Evolutionary conservation across 106 monocot genomes (phyloP).

Genomic region (Ottelia alismoides): DNA sequence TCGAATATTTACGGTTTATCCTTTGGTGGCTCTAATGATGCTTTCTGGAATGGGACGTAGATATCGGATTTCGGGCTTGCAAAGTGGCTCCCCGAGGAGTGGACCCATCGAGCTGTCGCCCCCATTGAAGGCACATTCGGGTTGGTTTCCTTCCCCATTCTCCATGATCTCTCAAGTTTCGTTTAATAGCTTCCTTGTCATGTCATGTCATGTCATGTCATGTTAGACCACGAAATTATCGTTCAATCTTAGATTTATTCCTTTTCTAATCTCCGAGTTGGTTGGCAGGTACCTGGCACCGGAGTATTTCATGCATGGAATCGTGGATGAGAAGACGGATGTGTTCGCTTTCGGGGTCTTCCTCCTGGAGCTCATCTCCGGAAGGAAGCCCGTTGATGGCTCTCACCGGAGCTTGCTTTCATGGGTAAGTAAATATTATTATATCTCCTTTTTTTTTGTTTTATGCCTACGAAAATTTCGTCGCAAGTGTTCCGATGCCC

Average conservation of each 20-base stretch:
- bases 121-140: constrained; percentile 76
- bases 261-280: no score
- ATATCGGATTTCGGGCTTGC: constrained; percentile 78
- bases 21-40: no score
- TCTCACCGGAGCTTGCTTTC: constrained; percentile 60
- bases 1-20: no score
- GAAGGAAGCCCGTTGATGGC: constrained; percentile 72
- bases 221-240: no score
- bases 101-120: constrained; percentile 51
- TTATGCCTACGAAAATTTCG: no score
- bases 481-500: no score
- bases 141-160: constrained; percentile 7
- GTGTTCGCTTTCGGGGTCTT: constrained; percentile 81
- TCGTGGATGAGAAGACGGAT: constrained; percentile 86
- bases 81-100: constrained; percentile 55
- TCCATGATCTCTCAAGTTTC: not conserved
- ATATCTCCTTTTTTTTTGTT: no score
- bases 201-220: not conserved
- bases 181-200: not conserved
- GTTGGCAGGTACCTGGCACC: constrained; percentile 82
- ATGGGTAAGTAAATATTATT: constrained; percentile 37
- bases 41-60: no score
- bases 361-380: constrained; percentile 70
- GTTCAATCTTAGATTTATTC: no score
- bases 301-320: constrained; percentile 78